A percentile compares a stretch with the other conserved stretches of the same genome.
phyloP scores from a whole-genome alignment of 805 yeast genomes.

The Ogataea neopini region DNA sequence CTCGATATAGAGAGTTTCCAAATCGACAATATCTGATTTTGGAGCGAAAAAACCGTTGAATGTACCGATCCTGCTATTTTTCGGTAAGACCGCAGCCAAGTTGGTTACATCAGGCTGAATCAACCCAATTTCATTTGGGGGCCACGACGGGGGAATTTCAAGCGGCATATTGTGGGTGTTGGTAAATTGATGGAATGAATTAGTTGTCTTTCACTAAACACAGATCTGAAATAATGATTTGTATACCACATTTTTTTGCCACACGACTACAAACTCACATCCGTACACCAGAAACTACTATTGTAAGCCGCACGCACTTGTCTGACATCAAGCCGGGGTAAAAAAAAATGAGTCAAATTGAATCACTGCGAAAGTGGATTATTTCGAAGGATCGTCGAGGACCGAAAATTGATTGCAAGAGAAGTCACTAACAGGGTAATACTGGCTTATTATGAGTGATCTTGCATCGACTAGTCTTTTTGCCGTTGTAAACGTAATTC shows the following conservation, averaged over 20 bases:
- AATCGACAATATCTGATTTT: slow-evolving; percentile 9
- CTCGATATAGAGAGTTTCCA: slow-evolving; percentile 30
- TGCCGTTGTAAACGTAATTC: too few species aligned
- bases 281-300: too few species aligned
- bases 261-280: not conserved
- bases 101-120: not conserved
- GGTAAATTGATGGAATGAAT: too few species aligned
- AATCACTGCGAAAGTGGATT: too few species aligned
- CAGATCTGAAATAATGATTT: not conserved
- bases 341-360: not conserved
- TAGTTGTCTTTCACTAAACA: too few species aligned
- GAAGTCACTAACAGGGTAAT: too few species aligned
- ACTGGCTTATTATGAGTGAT: too few species aligned
- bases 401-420: too few species aligned
- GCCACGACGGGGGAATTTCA: slow-evolving; percentile 18
- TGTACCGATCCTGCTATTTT: slow-evolving; percentile 12
- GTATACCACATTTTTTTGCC: not conserved
- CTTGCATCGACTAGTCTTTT: too few species aligned
- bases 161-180: too few species aligned
- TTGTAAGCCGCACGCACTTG: too few species aligned
- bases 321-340: not conserved
- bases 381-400: too few species aligned
- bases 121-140: not conserved
- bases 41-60: slow-evolving; percentile 12
- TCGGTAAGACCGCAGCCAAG: slow-evolving; percentile 12